Base-by-base conservation (phyloP, 257 asterid species). In the Agastache rugosa region DNA sequence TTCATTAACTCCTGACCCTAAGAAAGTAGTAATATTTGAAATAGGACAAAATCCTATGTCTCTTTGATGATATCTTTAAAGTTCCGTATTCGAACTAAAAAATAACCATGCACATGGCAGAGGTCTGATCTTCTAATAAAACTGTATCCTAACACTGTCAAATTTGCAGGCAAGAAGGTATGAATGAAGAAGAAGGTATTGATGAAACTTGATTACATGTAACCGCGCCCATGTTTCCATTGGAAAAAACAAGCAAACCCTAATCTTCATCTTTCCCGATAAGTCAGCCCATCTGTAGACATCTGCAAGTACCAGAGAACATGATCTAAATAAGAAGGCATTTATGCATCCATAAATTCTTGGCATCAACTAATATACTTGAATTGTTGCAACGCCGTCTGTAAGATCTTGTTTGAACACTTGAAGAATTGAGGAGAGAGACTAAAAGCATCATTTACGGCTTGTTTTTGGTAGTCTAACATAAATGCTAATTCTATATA, bases 241-340 rank as follows among this genome's bases (percentile, higher is more conserved):
- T 35, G 99, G 99, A 69, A 94, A 94, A 84, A 72, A 94, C 86
- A 92, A 83, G 89, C 97, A 92, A 77, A 89, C 92, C 77, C 97
- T 84, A 80, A 87, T 89, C 82, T 70, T 83, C 97, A 94, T 89
- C 77, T 89, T 85, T 81, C 91, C 93, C 6, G 91, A 82, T 72
- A 74, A 78, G 71, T 90, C 97, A 73, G 93, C 88, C 97, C 97
- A 90, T 72, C 74, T 84, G 83, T 92, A 92, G 73, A 94, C 96
- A 85, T 90, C 99, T 94, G 96, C 87, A 86, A 17, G 74, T 51
- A 74, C 69, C 80, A 80, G 62, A 29, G 69, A 51, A 67, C 45
- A 55, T 63, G 37, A 79, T 34, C 17, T 31, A 37, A 63, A 63
- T 47, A 61, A 19, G 63, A 66, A 58, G 67, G 54, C n/a, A 75